Conservation (phyloP, 306 rosid species). For the Cucurbita pepo region DNA sequence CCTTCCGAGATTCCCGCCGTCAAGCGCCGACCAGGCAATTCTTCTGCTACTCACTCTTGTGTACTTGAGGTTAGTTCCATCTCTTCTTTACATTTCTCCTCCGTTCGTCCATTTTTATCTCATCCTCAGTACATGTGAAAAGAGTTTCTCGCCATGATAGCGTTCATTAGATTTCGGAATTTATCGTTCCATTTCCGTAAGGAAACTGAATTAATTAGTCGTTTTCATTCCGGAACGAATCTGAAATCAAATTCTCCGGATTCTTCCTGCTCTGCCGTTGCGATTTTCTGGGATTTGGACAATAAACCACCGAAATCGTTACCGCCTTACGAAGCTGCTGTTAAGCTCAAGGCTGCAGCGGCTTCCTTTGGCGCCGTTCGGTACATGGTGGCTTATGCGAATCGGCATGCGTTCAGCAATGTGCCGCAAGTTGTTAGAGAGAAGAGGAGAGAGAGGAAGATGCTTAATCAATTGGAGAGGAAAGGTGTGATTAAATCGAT, state of each 20-base stretch:
- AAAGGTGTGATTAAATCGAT: slow-evolving; percentile 34
- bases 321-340: slow-evolving; percentile 57
- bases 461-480: slow-evolving; percentile 32
- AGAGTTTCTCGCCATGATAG: slow-evolving; percentile 9
- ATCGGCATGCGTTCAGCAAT: slow-evolving; percentile 27
- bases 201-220: slow-evolving; percentile 8
- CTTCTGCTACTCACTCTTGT: neutral
- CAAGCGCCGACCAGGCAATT: neutral
- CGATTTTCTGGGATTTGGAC: slow-evolving; percentile 78
- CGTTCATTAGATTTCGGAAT: slow-evolving; percentile 17
- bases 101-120: neutral
- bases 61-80: neutral
- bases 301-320: slow-evolving; percentile 63
- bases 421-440: slow-evolving; percentile 41
- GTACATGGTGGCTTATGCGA: slow-evolving; percentile 61
- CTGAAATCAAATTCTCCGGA: neutral
- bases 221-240: slow-evolving; percentile 15
- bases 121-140: neutral
- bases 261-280: slow-evolving; percentile 25
- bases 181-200: slow-evolving; percentile 1
- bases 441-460: slow-evolving; percentile 31
- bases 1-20: neutral
- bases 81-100: neutral
- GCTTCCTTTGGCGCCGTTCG: slow-evolving; percentile 54
- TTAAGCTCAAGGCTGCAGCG: slow-evolving; percentile 45